Percentiles rank a stretch among this genome's conserved stretches.
These are phyloP conservation scores for Cucurbita ficifolia DNA, from an alignment of 306 rosid genomes.

Conservation along the genomic window DNA sequence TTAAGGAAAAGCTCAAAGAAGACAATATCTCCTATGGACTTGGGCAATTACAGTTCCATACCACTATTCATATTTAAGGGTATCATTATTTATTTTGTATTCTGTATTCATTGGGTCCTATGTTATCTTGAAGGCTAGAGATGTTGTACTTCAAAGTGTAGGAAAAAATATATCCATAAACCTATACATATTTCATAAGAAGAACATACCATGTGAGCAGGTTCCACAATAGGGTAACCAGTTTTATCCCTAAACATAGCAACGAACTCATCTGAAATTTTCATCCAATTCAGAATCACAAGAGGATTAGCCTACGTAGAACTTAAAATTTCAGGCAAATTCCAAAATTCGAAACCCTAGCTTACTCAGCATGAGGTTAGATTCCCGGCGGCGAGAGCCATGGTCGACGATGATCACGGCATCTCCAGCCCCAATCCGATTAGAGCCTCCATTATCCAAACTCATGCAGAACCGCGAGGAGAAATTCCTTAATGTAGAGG, in stretches of 20 bases:
- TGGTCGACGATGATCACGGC: conserved; percentile 83
- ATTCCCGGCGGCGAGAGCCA: conserved; percentile 83
- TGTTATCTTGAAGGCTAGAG: background rate
- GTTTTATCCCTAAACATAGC: conserved; percentile 60
- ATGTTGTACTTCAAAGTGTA: background rate
- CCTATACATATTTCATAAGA: background rate
- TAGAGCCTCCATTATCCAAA: conserved; percentile 18
- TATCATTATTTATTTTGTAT: background rate
- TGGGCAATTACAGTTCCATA: background rate
- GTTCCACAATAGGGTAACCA: conserved; percentile 72
- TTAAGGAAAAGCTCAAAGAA: no score
- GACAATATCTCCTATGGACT: no score
- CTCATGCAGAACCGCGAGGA: conserved; percentile 19
- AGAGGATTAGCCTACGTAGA: background rate
- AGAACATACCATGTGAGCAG: conserved; percentile 78
- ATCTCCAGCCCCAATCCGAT: conserved; percentile 33
- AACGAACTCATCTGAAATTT: conserved; percentile 67
- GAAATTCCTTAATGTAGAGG: conserved; percentile 14
- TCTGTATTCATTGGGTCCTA: background rate
- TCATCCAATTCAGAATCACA: background rate
- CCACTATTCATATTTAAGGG: background rate
- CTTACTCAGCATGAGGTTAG: conserved; percentile 84
- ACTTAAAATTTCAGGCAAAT: background rate
- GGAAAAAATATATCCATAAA: background rate
- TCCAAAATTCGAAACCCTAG: background rate